Evolutionary conservation across 2,329 filamentous ascomycete genomes (phyloP), one percentile per base, ranked within the genome.

Genomic region (Gaeumannomyces sp.): DNA sequence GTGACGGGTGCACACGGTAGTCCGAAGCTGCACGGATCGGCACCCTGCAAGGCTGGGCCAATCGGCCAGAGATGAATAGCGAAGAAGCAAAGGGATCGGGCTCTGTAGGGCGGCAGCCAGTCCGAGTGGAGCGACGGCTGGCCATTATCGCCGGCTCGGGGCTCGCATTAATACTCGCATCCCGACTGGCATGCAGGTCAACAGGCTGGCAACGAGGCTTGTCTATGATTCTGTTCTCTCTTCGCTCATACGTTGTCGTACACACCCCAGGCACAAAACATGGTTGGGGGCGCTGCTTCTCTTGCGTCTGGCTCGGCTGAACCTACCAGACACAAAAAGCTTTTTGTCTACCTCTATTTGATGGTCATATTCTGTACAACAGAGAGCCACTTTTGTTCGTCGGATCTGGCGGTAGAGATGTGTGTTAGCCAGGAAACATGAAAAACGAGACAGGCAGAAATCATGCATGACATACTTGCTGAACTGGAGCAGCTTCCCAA

Each of bases 371-470:
- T 80, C 66, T 85, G 81, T 22, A 96, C 88, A 3, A 90, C 92
- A 25, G 88, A 85, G 76, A 89, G 86, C 92, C 92, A 96, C 76
- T 92, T 94, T 76, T 95, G 89, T 77, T 95, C 90, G 70, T 97
- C 93, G 35, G 76, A 70, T 67, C 82, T 84, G 61, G 11, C 28
- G 28, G 7, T 29, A 35, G 63, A 13, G 29, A 64, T 7, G 16
- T 8, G 3, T 33, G 61, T 56, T 45, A 53, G 29, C 16, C 22
- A 19, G 45, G 16, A n/a, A 35, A 38, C 25, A 60, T 58, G 22
- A 19, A 65, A 59, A 22, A 19, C 56, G 45, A 11, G 13, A 28
- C 1, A 22, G 27, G 19, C 16, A 56, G 50, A 10, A 13, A 57
- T 25, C 13, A 45, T 38, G 56, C 4, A 11, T 58, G 27, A 81